A percentile compares a stretch with the other conserved stretches of the same genome.
These are phyloP conservation scores for Tubosaeta sp. DNA, from an alignment of 768 basidiomycete genomes.

Conservation along the genomic window DNA sequence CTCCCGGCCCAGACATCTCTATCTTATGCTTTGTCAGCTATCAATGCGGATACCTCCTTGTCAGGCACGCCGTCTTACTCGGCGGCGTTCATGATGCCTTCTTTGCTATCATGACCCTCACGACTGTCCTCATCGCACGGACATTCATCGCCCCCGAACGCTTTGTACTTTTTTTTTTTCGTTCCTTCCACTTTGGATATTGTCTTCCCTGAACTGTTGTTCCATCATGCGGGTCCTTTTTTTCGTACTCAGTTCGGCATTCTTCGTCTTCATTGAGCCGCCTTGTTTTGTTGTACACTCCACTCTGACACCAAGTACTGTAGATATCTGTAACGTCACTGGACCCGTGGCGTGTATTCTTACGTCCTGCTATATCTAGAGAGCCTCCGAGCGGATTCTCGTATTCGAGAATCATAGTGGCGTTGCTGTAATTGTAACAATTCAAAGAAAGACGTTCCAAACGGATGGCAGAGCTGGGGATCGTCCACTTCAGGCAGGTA, in stretches of 20 bases:
- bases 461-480: slow-evolving; percentile 77
- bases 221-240: slow-evolving; percentile 4
- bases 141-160: slow-evolving; percentile 22
- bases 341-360: slow-evolving; percentile 26
- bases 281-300: slow-evolving; percentile 24
- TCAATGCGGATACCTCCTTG: slow-evolving; percentile 23
- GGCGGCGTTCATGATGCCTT: slow-evolving; percentile 31
- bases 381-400: slow-evolving; percentile 60
- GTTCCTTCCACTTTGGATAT: slow-evolving; percentile 21
- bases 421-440: slow-evolving; percentile 55
- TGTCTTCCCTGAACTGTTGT: slow-evolving; percentile 26
- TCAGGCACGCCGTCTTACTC: slow-evolving; percentile 24
- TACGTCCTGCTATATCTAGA: slow-evolving; percentile 41
- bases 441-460: slow-evolving; percentile 87
- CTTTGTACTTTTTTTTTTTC: slow-evolving; percentile 15
- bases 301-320: slow-evolving; percentile 23
- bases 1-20: slow-evolving; percentile 36
- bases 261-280: slow-evolving; percentile 18
- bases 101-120: slow-evolving; percentile 31
- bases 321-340: slow-evolving; percentile 31
- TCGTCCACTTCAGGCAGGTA: slow-evolving; percentile 87
- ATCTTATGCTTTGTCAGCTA: slow-evolving; percentile 41
- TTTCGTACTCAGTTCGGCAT: slow-evolving; percentile 9
- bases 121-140: slow-evolving; percentile 18
- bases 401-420: slow-evolving; percentile 66